Conservation (phyloP, 345 rosid species). For the Boechera stricta region DNA sequence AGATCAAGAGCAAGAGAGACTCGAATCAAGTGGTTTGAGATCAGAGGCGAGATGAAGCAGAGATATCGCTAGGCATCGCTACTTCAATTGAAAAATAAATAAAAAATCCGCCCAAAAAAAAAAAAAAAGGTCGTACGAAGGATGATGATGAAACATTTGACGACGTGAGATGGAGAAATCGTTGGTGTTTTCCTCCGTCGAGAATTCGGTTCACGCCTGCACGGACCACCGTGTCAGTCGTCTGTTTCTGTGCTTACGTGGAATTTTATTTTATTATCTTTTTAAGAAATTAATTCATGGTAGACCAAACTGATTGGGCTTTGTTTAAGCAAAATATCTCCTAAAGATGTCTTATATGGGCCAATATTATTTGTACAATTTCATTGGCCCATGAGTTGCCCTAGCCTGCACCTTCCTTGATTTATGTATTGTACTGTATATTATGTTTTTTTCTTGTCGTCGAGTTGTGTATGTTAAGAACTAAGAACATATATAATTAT, state of each 20-base stretch:
- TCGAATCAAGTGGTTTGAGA: conserved; percentile 26
- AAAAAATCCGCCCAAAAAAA: neutral
- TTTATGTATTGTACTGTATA: neutral
- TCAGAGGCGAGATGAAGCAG: conserved; percentile 25
- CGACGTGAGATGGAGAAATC: conserved; percentile 34
- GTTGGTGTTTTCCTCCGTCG: conserved; percentile 46
- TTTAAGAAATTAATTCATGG: neutral
- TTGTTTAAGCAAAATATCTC: conserved; percentile 1
- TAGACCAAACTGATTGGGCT: conserved; percentile 30
- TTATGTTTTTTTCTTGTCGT: neutral
- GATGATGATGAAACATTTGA: conserved; percentile 37
- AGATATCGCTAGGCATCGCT: conserved; percentile 27
- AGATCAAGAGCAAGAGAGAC: conserved; percentile 28
- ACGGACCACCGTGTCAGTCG: conserved; percentile 54
- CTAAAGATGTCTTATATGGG: neutral
- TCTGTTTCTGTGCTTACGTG: conserved; percentile 51
- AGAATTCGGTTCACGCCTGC: conserved; percentile 46
- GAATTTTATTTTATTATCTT: conserved; percentile 23
- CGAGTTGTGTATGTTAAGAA: neutral
- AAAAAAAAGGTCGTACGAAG: conserved; percentile 25
- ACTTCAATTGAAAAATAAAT: conserved; percentile 6
- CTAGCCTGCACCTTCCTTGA: conserved; percentile 4
- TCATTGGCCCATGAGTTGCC: neutral
- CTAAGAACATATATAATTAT: neutral
- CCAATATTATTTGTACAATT: neutral